Percentiles rank a stretch among this genome's conserved stretches.
Conservation (phyloP, 75 land plant species). For the Cunninghamia lanceolata region DNA sequence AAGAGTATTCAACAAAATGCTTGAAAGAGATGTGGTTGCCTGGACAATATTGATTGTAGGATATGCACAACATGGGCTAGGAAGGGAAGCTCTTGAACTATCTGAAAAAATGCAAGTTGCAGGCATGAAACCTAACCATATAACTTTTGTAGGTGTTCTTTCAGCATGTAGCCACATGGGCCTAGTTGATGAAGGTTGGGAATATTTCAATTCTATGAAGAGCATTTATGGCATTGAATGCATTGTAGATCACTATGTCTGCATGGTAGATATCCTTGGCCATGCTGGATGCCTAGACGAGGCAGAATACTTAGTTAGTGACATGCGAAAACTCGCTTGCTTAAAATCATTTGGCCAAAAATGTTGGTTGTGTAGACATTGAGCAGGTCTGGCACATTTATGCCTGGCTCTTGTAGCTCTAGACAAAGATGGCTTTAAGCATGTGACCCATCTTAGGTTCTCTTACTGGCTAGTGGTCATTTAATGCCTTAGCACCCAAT, state of each 20-base stretch:
- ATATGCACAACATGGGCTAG: constrained; percentile 52
- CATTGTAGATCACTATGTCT: constrained; percentile 28
- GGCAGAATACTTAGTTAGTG: constrained; percentile 42
- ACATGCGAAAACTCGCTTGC: constrained; percentile 15
- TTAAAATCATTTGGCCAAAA: neutral
- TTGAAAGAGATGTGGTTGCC: constrained; percentile 38
- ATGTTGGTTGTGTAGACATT: constrained; percentile 1
- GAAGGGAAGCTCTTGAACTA: constrained; percentile 31
- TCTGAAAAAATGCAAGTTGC: constrained; percentile 38
- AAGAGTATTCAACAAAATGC: constrained; percentile 30
- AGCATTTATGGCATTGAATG: constrained; percentile 17
- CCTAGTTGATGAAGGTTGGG: no score
- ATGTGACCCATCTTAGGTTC: neutral
- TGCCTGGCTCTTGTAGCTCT: neutral
- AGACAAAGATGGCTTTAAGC: neutral
- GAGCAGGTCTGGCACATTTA: neutral
- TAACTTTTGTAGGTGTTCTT: no score
- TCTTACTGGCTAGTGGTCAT: neutral
- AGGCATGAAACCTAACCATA: neutral
- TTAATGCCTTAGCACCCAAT: neutral
- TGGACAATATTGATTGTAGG: constrained; percentile 72
- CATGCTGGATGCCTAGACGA: constrained; percentile 57
- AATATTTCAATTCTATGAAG: no score
- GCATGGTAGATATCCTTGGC: constrained; percentile 36
- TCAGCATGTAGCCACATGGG: no score